phyloP scores from a whole-genome alignment of 164 flowering plant species.

The Tetrastigma voinierianum region DNA sequence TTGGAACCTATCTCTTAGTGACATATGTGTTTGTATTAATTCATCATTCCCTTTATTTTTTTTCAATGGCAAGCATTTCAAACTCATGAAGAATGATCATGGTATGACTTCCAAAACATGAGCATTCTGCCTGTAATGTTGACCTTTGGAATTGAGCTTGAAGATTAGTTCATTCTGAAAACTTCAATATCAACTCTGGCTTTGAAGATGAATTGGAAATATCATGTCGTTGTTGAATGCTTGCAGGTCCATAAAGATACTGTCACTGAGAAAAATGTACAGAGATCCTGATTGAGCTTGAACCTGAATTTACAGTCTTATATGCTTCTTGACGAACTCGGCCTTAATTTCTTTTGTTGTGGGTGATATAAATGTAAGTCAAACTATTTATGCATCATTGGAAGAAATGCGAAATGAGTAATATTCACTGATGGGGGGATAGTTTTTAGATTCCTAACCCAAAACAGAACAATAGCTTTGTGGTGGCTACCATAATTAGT shows the following conservation, averaged over 20 bases:
- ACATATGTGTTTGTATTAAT: too few relatives aligned
- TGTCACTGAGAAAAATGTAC: slow-evolving; percentile 38
- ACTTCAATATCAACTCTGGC: slow-evolving; percentile 35
- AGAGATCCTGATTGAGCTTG: slow-evolving; percentile 53
- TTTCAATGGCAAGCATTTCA: slow-evolving; percentile 31
- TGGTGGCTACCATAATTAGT: slow-evolving; percentile 45
- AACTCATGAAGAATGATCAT: slow-evolving; percentile 42
- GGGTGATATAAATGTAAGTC: slow-evolving; percentile 40
- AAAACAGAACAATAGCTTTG: slow-evolving; percentile 12
- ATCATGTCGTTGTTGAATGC: slow-evolving; percentile 63
- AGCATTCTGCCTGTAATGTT: slow-evolving; percentile 54
- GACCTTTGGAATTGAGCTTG: slow-evolving; percentile 68
- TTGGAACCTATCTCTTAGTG: too few relatives aligned
- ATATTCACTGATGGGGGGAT: slow-evolving; percentile 16
- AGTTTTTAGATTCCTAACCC: slow-evolving; percentile 9
- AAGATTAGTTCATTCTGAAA: slow-evolving; percentile 51
- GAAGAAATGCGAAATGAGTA: slow-evolving; percentile 32
- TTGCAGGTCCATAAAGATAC: slow-evolving; percentile 46
- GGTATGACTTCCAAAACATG: slow-evolving; percentile 31
- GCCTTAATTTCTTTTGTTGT: slow-evolving; percentile 51
- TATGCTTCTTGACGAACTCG: slow-evolving; percentile 53
- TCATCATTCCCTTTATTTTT: not conserved
- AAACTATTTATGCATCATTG: slow-evolving; percentile 32
- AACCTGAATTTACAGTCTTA: slow-evolving; percentile 59
- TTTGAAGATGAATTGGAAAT: slow-evolving; percentile 43